Evolutionary conservation across 1,139 yeast species (phyloP).

Genomic region (Ogataea hybrid): DNA sequence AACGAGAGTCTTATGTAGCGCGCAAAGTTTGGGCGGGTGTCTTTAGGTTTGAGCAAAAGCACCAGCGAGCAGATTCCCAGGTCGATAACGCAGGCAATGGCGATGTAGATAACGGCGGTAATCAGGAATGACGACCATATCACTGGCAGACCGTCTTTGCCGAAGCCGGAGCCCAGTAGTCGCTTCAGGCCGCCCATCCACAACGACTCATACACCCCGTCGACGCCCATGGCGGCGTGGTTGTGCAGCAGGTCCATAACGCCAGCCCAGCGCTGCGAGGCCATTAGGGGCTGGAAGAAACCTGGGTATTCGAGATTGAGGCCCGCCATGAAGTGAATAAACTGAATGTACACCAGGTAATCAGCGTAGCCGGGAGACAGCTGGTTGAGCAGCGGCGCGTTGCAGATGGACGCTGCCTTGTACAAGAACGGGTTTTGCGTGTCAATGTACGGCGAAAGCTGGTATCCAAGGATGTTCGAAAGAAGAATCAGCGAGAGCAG

Average conservation of each 20-base stretch:
- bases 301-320: constrained; percentile 62
- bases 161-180: constrained; percentile 17
- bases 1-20: constrained; percentile 12
- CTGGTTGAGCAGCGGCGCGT: constrained; percentile 53
- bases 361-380: constrained; percentile 55
- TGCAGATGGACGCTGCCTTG: constrained; percentile 61
- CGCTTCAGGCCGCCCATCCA: constrained; percentile 29
- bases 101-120: constrained; percentile 31
- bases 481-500: constrained; percentile 43
- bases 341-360: constrained; percentile 52
- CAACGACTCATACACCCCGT: constrained; percentile 28
- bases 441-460: constrained; percentile 59
- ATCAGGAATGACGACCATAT: constrained; percentile 47
- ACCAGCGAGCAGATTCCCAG: constrained; percentile 1
- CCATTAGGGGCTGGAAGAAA: constrained; percentile 55
- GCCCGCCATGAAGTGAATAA: constrained; percentile 56
- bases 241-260: constrained; percentile 37
- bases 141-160: constrained; percentile 13
- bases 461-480: constrained; percentile 39
- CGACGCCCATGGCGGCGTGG: constrained; percentile 27
- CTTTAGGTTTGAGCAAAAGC: constrained; percentile 6
- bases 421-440: constrained; percentile 56
- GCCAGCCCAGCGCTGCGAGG: constrained; percentile 39
- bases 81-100: constrained; percentile 2
- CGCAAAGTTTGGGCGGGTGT: constrained; percentile 4